phyloP scores from a whole-genome alignment of 805 yeast genomes.

The Nakazawaea anatomiae region DNA sequence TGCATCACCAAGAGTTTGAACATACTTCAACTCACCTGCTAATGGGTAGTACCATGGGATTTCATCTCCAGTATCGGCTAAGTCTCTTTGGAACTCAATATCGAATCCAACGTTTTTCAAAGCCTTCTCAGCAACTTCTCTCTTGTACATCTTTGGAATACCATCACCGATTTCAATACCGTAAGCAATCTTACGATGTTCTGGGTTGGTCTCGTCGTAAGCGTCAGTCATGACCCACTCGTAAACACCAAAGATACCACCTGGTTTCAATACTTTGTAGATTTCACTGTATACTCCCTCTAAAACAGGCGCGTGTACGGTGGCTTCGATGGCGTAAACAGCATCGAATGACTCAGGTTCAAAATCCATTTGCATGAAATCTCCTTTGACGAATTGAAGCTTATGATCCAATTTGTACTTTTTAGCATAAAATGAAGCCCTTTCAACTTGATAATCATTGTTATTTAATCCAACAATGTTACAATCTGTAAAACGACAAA shows the following conservation, averaged over 20 bases:
- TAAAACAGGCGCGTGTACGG: slow-evolving; percentile 94
- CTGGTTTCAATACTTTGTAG: slow-evolving; percentile 93
- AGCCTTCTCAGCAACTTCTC: slow-evolving; percentile 83
- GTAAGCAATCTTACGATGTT: slow-evolving; percentile 90
- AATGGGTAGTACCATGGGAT: slow-evolving; percentile 98
- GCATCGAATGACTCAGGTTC: slow-evolving; percentile 88
- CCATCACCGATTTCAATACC: slow-evolving; percentile 99
- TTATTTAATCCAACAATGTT: slow-evolving; percentile 87
- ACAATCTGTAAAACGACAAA: slow-evolving; percentile 84
- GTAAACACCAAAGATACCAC: slow-evolving; percentile 96
- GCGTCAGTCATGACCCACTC: slow-evolving; percentile 99
- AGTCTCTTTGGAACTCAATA: slow-evolving; percentile 66
- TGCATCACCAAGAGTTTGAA: slow-evolving; percentile 72
- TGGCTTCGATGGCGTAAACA: slow-evolving; percentile 97
- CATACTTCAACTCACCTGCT: slow-evolving; percentile 87
- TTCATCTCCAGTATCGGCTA: slow-evolving; percentile 76
- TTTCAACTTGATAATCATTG: slow-evolving; percentile 94
- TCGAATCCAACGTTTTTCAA: slow-evolving; percentile 84
- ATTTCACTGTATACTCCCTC: slow-evolving; percentile 96
- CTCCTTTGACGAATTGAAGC: slow-evolving; percentile 89
- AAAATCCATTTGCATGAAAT: slow-evolving; percentile 98
- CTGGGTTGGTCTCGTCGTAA: slow-evolving; percentile 80
- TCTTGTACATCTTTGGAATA: slow-evolving; percentile 92
- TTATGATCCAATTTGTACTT: slow-evolving; percentile 61
- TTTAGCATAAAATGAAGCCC: slow-evolving; percentile 79